A percentile compares a stretch with the other conserved stretches of the same genome.
Evolutionary conservation across 1,284 basidiomycete species (phyloP).

Genomic region (Austroboletus novae-zelandiae): DNA sequence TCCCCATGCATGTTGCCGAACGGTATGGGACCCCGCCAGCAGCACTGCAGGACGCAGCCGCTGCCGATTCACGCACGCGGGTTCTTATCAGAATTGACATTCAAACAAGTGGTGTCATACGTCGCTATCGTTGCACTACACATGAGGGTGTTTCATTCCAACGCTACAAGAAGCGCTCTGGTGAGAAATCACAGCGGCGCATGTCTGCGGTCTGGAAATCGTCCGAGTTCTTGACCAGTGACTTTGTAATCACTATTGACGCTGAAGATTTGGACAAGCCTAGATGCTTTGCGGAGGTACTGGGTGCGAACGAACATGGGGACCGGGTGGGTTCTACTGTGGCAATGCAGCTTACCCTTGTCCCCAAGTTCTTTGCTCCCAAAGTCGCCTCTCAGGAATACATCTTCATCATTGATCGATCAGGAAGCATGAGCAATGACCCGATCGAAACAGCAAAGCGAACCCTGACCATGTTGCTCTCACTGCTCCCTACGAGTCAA

Average conservation of each 20-base stretch:
- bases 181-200: slow-evolving; percentile 39
- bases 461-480: slow-evolving; percentile 35
- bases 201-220: slow-evolving; percentile 40
- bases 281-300: slow-evolving; percentile 53
- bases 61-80: slow-evolving; percentile 32
- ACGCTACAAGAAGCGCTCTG: slow-evolving; percentile 34
- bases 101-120: slow-evolving; percentile 44
- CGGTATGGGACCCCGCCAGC: slow-evolving; percentile 48
- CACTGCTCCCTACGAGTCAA: slow-evolving; percentile 29
- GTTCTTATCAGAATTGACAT: slow-evolving; percentile 44
- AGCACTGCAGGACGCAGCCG: slow-evolving; percentile 33
- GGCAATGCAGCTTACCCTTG: slow-evolving; percentile 50
- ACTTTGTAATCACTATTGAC: slow-evolving; percentile 47
- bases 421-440: slow-evolving; percentile 36
- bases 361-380: slow-evolving; percentile 46
- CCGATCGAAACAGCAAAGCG: slow-evolving; percentile 38
- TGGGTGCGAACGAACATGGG: slow-evolving; percentile 20
- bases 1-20: slow-evolving; percentile 47
- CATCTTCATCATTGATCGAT: slow-evolving; percentile 44
- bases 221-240: slow-evolving; percentile 37
- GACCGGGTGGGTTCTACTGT: slow-evolving; percentile 33
- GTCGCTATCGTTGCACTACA: slow-evolving; percentile 39
- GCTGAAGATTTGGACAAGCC: slow-evolving; percentile 47
- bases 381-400: slow-evolving; percentile 40
- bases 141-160: slow-evolving; percentile 34